Evolutionary conservation across 2,329 filamentous ascomycete species (phyloP).

Genomic region (Phaeosphaeria sp.): DNA sequence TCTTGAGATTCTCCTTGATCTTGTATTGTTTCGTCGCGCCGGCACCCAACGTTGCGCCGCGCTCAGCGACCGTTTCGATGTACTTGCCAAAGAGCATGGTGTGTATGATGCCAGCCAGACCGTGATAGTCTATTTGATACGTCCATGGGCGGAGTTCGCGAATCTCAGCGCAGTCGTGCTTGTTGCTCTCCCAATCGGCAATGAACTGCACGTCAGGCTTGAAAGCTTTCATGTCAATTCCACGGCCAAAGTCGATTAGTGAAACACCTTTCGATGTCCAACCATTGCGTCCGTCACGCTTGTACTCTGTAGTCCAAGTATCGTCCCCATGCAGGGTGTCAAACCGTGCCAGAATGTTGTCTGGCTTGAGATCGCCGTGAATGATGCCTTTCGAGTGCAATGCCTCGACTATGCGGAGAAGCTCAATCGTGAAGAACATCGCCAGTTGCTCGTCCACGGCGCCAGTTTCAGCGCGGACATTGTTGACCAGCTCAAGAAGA

Average conservation of each 20-base stretch:
- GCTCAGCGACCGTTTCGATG: slow-evolving; percentile 73
- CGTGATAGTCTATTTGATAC: slow-evolving; percentile 96
- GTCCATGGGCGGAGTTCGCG: slow-evolving; percentile 94
- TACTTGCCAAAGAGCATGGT: slow-evolving; percentile 92
- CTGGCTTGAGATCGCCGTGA: slow-evolving; percentile 93
- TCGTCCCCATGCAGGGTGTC: slow-evolving; percentile 58
- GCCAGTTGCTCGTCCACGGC: slow-evolving; percentile 89
- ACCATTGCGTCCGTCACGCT: slow-evolving; percentile 73
- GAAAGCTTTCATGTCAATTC: slow-evolving; percentile 92
- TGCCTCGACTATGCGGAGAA: slow-evolving; percentile 87
- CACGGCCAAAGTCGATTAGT: slow-evolving; percentile 93
- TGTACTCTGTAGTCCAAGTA: slow-evolving; percentile 69
- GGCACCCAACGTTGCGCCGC: slow-evolving; percentile 61
- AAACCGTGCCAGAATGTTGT: slow-evolving; percentile 92
- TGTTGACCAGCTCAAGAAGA: slow-evolving; percentile 91
- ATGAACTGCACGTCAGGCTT: slow-evolving; percentile 80
- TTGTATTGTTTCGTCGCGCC: slow-evolving; percentile 72
- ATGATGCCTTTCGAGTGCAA: slow-evolving; percentile 80
- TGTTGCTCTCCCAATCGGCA: slow-evolving; percentile 85
- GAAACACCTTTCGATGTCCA: slow-evolving; percentile 82
- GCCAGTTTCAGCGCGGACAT: slow-evolving; percentile 73
- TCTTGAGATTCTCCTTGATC: slow-evolving; percentile 82
- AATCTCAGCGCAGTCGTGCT: slow-evolving; percentile 87
- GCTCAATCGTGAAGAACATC: slow-evolving; percentile 95
- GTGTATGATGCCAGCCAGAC: slow-evolving; percentile 86